These are phyloP conservation scores for Leishmania gerbilli DNA, from an alignment of 208 protist species.

Conservation along the genomic window DNA sequence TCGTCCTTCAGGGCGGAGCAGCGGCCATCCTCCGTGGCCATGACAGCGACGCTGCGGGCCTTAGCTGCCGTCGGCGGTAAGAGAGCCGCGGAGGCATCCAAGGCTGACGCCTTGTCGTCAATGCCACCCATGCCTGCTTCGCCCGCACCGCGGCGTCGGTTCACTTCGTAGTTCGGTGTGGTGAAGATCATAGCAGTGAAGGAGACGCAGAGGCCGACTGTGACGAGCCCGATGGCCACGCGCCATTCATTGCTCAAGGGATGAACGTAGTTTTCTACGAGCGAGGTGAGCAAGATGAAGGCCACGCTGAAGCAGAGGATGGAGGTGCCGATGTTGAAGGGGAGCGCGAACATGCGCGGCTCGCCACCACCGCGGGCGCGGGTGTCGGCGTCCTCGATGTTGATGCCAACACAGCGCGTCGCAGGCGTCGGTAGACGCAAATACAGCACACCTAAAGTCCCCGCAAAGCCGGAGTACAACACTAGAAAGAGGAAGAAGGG, in stretches of 20 bases:
- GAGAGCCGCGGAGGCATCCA: not conserved
- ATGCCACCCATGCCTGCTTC: not conserved
- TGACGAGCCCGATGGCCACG: constrained; percentile 43
- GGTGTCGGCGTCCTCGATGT: constrained; percentile 54
- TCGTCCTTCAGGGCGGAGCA: not conserved
- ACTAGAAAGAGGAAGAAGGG: constrained; percentile 73
- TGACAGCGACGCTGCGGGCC: not conserved
- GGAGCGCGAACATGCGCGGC: constrained; percentile 49
- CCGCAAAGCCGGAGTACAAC: constrained; percentile 55
- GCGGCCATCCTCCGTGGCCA: constrained; percentile 2
- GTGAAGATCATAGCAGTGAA: constrained; percentile 71
- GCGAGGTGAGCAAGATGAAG: constrained; percentile 50
- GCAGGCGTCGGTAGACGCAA: constrained; percentile 51
- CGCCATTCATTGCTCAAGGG: constrained; percentile 30
- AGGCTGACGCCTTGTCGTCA: no score
- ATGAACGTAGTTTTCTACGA: constrained; percentile 57
- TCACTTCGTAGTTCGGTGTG: constrained; percentile 66
- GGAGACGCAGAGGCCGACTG: constrained; percentile 46
- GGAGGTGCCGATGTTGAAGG: constrained; percentile 64
- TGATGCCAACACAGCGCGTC: constrained; percentile 69
- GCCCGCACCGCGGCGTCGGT: constrained; percentile 37
- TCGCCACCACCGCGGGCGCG: constrained; percentile 52
- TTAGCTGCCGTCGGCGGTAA: not conserved
- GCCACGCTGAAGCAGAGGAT: constrained; percentile 51
- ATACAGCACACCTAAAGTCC: constrained; percentile 51